A percentile compares a stretch with the other conserved stretches of the same genome.
phyloP scores from a whole-genome alignment of 345 rosid genomes.

The Lepidium aucheri region DNA sequence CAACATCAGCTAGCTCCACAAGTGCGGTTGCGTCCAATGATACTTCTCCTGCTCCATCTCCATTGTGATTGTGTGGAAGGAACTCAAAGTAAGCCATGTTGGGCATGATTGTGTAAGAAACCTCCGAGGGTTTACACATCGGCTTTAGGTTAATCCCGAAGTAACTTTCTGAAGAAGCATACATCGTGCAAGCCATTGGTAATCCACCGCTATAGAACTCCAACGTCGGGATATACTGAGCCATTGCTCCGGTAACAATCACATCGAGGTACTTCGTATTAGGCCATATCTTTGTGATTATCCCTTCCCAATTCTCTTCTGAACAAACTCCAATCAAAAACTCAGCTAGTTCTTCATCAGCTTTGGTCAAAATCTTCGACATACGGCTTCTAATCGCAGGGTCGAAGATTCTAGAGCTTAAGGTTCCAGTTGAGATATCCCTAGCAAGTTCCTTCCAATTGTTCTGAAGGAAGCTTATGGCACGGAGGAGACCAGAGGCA shows the following conservation, averaged over 20 bases:
- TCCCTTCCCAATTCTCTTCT: slow-evolving; percentile 57
- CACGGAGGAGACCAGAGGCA: slow-evolving; percentile 82
- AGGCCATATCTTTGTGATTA: slow-evolving; percentile 76
- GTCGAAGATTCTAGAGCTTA: slow-evolving; percentile 50
- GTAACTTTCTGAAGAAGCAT: slow-evolving; percentile 91
- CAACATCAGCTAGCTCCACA: slow-evolving; percentile 62
- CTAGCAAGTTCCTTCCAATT: slow-evolving; percentile 55
- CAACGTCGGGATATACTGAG: slow-evolving; percentile 86
- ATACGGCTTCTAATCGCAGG: slow-evolving; percentile 39
- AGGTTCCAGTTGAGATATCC: slow-evolving; percentile 53
- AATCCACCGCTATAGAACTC: slow-evolving; percentile 74
- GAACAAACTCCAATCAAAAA: slow-evolving; percentile 45
- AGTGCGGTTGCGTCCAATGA: slow-evolving; percentile 23
- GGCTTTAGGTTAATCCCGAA: slow-evolving; percentile 82
- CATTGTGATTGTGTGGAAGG: slow-evolving; percentile 37
- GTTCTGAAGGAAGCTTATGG: slow-evolving; percentile 67
- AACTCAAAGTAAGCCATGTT: slow-evolving; percentile 93
- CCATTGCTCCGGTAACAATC: slow-evolving; percentile 93
- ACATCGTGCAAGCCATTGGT: slow-evolving; percentile 88
- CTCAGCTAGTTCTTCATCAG: slow-evolving; percentile 53
- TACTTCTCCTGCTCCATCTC: slow-evolving; percentile 9
- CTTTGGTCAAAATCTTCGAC: slow-evolving; percentile 41
- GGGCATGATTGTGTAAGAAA: slow-evolving; percentile 84
- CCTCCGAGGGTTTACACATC: slow-evolving; percentile 75
- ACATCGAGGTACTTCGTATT: slow-evolving; percentile 83